A percentile compares a stretch with the other conserved stretches of the same genome.
These are phyloP conservation scores for Pichia inconspicua DNA, from an alignment of 1,139 yeast species.

Conservation along the genomic window DNA sequence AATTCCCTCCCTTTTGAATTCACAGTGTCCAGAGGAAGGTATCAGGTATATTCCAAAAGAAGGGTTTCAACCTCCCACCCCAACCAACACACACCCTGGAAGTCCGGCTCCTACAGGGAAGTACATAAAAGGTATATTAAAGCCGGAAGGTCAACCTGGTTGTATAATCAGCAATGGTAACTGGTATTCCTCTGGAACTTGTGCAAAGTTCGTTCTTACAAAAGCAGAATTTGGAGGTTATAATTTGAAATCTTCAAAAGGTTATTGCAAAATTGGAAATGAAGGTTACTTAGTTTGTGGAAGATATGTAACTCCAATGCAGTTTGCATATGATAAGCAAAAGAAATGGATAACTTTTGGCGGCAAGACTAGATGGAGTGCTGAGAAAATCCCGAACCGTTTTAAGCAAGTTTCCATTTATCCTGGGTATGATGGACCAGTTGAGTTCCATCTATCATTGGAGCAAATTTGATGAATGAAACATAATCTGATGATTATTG, in stretches of 20 bases:
- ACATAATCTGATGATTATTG: too few species aligned
- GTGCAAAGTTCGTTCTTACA: constrained; percentile 62
- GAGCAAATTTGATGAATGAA: constrained; percentile 5
- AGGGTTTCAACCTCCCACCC: constrained; percentile 32
- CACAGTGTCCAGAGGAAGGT: constrained; percentile 65
- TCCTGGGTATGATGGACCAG: constrained; percentile 41
- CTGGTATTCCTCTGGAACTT: constrained; percentile 78
- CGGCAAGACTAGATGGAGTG: constrained; percentile 60
- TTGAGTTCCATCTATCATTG: constrained; percentile 38
- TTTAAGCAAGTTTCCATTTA: constrained; percentile 47
- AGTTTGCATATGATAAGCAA: constrained; percentile 44
- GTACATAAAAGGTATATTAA: constrained; percentile 36
- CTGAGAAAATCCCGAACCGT: constrained; percentile 41
- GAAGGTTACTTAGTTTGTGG: constrained; percentile 32
- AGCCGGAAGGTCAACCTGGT: constrained; percentile 51
- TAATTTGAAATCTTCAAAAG: constrained; percentile 58
- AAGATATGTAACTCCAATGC: constrained; percentile 35
- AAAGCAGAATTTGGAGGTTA: constrained; percentile 67
- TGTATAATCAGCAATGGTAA: constrained; percentile 80
- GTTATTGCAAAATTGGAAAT: constrained; percentile 55
- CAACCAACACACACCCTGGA: constrained; percentile 31
- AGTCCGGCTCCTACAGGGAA: constrained; percentile 27
- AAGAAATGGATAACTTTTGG: constrained; percentile 51
- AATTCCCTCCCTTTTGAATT: constrained; percentile 46
- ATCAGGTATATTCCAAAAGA: constrained; percentile 74